Evolutionary conservation across 768 basidiomycete genomes (phyloP), one percentile per base, ranked within the genome.

Genomic region (Amanita subjunquillea): DNA sequence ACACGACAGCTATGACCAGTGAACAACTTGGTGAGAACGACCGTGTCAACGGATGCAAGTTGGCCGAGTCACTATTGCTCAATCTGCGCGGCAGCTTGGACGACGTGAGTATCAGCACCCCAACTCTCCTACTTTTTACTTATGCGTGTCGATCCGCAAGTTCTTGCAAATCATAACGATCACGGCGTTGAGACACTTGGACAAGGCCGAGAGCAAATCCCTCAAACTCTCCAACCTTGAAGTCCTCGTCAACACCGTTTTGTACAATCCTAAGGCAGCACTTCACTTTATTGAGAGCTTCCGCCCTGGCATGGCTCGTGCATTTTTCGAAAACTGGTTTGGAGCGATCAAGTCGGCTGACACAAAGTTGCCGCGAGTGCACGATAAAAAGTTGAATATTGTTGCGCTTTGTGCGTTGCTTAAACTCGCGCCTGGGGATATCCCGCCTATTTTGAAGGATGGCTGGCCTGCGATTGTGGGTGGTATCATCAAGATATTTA

Each of bases 261-360:
- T 89, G 40, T 93, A 93, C 74, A 93, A 91, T 66, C 82, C 92
- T 3, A 71, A 77, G 3, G 83, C 86, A 0, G 75, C 90, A 2
- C 74, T 94, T 40, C 83, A 82, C 55, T 63, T 91, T 51, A 85
- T 94, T 73, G 87, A 89, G 61, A 65, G 58, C 30, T 67, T 73
- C 60, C 72, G 72, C 23, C 67, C 81, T 0, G 82, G 82, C n/a
- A 70, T 74, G 36, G 77, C 85, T 0, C 80, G 84, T 36, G 61
- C 66, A n/a, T 91, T 94, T 74, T 91, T 94, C 62, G 80, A 89
- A 62, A 76, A 72, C 57, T 94, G 91, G 91, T 92, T 93, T 63
- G 76, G 67, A 9, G 79, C 80, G 9, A 86, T 91, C 66, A 82
- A 81, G 25, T 20, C 38, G 53, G 68, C 69, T 47, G 72, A 74